Conservation (phyloP, 768 basidiomycete genomes). For the Neoboletus magnificus region DNA sequence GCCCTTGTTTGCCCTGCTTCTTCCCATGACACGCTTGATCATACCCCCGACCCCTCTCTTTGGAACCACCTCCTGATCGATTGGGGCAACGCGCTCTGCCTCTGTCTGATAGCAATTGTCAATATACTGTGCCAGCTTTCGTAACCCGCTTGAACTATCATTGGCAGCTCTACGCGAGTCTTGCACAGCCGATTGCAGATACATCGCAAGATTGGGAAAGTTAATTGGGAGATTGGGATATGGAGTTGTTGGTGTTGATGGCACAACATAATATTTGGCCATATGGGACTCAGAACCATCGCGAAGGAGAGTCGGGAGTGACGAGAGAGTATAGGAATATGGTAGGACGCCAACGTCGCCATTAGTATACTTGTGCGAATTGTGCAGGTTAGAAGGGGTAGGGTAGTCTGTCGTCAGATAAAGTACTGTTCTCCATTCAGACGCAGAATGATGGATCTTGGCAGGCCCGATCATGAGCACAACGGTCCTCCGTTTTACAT, state of each 20-base stretch:
- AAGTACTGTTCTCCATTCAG: slow-evolving; percentile 69
- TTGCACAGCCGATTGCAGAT: slow-evolving; percentile 67
- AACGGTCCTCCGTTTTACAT: background rate
- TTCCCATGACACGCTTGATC: slow-evolving; percentile 59
- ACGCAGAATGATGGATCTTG: slow-evolving; percentile 56
- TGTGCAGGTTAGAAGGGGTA: slow-evolving; percentile 44
- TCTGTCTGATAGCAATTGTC: slow-evolving; percentile 61
- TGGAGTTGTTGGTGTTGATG: slow-evolving; percentile 54
- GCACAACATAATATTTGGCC: slow-evolving; percentile 71
- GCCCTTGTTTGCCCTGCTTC: slow-evolving; percentile 44
- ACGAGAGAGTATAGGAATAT: slow-evolving; percentile 64
- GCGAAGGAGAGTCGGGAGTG: slow-evolving; percentile 57
- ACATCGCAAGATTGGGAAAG: slow-evolving; percentile 73
- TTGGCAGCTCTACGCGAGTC: slow-evolving; percentile 59
- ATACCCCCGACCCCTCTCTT: slow-evolving; percentile 46
- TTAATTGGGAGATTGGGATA: slow-evolving; percentile 70
- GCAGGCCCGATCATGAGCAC: slow-evolving; percentile 2
- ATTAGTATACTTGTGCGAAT: slow-evolving; percentile 47
- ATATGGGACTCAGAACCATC: slow-evolving; percentile 60
- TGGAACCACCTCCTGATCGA: slow-evolving; percentile 38
- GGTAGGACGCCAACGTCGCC: slow-evolving; percentile 66
- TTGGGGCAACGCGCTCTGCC: slow-evolving; percentile 17
- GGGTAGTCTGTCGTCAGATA: slow-evolving; percentile 78
- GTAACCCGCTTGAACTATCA: slow-evolving; percentile 59
- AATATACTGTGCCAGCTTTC: slow-evolving; percentile 68